Evolutionary conservation across 345 rosid genomes (phyloP).

Genomic region (Eucalyptus globulus): DNA sequence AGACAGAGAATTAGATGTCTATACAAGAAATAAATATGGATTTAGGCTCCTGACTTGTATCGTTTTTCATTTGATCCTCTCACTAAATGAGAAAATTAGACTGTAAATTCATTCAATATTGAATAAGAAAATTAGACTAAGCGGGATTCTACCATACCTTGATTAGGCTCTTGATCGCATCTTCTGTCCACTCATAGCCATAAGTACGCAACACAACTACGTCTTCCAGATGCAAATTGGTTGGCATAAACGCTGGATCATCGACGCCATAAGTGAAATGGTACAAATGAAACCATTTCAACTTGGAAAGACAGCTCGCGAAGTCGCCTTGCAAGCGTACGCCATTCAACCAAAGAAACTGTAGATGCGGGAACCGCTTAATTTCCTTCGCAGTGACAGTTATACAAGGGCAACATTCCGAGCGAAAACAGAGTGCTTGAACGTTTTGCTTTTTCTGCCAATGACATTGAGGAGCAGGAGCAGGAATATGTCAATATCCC

Average conservation of each 20-base stretch:
- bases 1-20: not conserved
- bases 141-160: not conserved
- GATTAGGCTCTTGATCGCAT: not conserved
- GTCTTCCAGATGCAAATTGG: not conserved
- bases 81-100: not conserved
- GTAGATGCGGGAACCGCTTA: not conserved
- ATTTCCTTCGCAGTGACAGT: not conserved
- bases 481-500: not conserved
- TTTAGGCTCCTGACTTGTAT: too few relatives aligned
- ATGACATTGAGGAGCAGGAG: not conserved
- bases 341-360: rapidly evolving
- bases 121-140: not conserved
- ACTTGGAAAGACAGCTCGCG: not conserved
- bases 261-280: rapidly evolving
- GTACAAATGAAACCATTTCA: not conserved
- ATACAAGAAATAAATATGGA: not conserved
- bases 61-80: not conserved
- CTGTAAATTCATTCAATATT: not conserved
- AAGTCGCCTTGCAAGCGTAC: not conserved
- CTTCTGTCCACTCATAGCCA: not conserved
- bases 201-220: rapidly evolving
- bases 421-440: not conserved
- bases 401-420: rapidly evolving
- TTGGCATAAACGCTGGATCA: rapidly evolving
- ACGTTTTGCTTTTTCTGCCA: not conserved